A percentile compares a stretch with the other conserved stretches of the same genome.
These are phyloP conservation scores for Fusarium verticillioides DNA, from an alignment of 2,329 filamentous ascomycete genomes.

Conservation along the genomic window DNA sequence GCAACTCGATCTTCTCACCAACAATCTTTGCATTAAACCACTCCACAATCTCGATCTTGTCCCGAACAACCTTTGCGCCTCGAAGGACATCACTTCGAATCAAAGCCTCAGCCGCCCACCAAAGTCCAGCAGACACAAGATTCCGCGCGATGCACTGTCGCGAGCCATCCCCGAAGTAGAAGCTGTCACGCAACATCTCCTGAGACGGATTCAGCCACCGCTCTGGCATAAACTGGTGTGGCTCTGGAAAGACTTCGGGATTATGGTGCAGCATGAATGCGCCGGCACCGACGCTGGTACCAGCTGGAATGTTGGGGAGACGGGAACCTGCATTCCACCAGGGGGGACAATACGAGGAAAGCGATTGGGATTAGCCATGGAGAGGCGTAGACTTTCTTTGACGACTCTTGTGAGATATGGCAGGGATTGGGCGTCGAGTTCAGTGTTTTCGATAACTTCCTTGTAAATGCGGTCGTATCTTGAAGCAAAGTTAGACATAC, in stretches of 20 bases:
- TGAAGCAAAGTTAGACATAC: background rate
- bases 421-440: background rate
- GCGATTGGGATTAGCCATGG: background rate
- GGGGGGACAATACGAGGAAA: background rate
- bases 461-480: background rate
- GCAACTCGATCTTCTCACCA: background rate
- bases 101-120: background rate
- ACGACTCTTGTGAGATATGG: background rate
- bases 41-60: no score
- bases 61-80: fast-evolving
- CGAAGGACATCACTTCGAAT: background rate
- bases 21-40: background rate
- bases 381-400: background rate
- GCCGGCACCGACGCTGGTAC: background rate
- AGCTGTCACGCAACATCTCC: background rate
- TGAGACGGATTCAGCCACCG: background rate
- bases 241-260: background rate
- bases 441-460: background rate
- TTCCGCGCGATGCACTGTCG: background rate
- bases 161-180: background rate
- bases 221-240: background rate
- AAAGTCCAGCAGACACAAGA: background rate
- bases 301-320: background rate
- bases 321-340: background rate
- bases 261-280: background rate